Evolutionary conservation across 345 rosid species (phyloP).

Genomic region (Melaleuca alternifolia): DNA sequence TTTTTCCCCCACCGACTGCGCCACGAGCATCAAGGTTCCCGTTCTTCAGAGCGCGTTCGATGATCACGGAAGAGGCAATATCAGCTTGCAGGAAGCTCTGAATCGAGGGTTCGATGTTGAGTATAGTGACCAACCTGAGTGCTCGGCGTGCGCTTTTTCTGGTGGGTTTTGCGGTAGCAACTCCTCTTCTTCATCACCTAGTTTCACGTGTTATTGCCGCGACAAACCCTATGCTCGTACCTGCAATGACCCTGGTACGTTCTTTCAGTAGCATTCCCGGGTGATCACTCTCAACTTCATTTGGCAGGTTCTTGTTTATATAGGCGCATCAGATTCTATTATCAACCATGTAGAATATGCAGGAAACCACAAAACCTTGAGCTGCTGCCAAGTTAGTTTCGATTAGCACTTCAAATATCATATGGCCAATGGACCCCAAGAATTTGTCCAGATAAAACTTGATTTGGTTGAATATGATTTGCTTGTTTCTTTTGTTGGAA

Average conservation of each 20-base stretch:
- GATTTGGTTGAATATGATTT: background rate
- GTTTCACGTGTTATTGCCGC: conserved; percentile 26
- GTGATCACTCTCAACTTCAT: background rate
- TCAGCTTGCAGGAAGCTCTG: background rate
- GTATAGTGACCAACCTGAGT: background rate
- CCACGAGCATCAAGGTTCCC: background rate
- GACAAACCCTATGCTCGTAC: background rate
- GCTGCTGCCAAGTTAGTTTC: background rate
- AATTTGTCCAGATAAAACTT: background rate
- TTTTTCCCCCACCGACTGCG: background rate
- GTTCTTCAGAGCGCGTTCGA: background rate
- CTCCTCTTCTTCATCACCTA: background rate
- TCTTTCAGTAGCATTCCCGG: background rate
- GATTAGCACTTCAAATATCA: background rate
- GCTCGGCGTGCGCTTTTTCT: conserved; percentile 11
- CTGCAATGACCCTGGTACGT: background rate
- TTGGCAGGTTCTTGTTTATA: background rate
- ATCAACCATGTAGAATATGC: background rate
- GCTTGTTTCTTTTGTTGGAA: background rate
- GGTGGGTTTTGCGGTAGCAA: conserved; percentile 38
- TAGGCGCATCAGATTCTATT: background rate
- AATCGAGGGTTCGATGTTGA: conserved; percentile 10
- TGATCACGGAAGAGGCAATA: accelerated
- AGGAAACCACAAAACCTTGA: background rate
- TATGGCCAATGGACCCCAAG: background rate